Percentiles rank a stretch among this genome's conserved stretches.
Evolutionary conservation across 352 stramenopile genomes (phyloP).

Genomic region (Phytophthora europaea): DNA sequence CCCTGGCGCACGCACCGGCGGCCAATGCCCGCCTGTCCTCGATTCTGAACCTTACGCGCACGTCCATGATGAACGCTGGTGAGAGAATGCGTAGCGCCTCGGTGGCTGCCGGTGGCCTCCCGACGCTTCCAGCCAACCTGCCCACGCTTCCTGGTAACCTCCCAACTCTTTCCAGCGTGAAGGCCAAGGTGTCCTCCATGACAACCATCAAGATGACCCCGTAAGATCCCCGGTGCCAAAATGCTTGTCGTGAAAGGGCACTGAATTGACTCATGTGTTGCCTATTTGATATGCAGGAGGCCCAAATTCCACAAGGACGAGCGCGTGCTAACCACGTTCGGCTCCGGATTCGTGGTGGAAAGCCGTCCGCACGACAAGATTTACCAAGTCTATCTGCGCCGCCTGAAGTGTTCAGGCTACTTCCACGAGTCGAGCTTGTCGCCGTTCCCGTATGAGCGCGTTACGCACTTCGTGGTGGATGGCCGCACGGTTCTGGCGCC

Average conservation of each 20-base stretch:
- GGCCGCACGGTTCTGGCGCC: conserved; percentile 73
- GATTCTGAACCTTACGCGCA: conserved; percentile 77
- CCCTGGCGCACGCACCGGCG: conserved; percentile 39
- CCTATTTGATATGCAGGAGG: conserved; percentile 47
- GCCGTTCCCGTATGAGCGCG: conserved; percentile 85
- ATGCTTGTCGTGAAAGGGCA: not conserved
- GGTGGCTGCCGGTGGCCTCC: conserved; percentile 54
- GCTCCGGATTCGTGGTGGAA: conserved; percentile 83
- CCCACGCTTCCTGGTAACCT: conserved; percentile 50
- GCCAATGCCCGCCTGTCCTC: conserved; percentile 73
- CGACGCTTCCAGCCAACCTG: conserved; percentile 48
- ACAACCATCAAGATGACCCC: conserved; percentile 71
- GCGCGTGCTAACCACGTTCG: conserved; percentile 80
- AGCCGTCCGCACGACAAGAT: conserved; percentile 68
- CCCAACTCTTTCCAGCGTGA: conserved; percentile 76
- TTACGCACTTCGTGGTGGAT: conserved; percentile 89
- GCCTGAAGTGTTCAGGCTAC: conserved; percentile 72
- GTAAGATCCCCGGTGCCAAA: conserved; percentile 45
- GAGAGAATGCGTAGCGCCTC: conserved; percentile 73
- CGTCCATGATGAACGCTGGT: conserved; percentile 74
- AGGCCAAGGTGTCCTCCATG: conserved; percentile 76
- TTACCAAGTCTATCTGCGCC: conserved; percentile 85
- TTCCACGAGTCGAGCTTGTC: conserved; percentile 77
- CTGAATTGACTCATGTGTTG: conserved; percentile 10
- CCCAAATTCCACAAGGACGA: conserved; percentile 80